phyloP scores from a whole-genome alignment of 2,329 filamentous ascomycete species.

The Talaromyces sp. region DNA sequence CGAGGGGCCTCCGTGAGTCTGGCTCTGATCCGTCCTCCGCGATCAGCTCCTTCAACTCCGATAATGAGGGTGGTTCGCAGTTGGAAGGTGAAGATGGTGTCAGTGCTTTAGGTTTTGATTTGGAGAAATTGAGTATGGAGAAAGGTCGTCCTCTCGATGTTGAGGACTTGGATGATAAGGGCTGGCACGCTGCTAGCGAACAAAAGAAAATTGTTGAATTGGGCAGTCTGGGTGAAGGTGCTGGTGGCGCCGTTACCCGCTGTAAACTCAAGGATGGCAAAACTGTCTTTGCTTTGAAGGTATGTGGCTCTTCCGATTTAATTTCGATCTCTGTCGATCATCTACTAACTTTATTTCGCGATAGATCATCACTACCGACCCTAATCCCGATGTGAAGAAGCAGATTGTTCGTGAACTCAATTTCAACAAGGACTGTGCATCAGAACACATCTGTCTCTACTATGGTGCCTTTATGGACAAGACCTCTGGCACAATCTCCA shows the following conservation, averaged over 20 bases:
- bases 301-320: constrained; percentile 44
- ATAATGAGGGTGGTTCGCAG: constrained; percentile 70
- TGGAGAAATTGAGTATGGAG: constrained; percentile 80
- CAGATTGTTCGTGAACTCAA: constrained; percentile 95
- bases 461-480: constrained; percentile 97
- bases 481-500: constrained; percentile 94
- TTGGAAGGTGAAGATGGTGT: constrained; percentile 85
- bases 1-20: constrained; percentile 67
- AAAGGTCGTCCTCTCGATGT: constrained; percentile 84
- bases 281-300: constrained; percentile 95
- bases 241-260: constrained; percentile 90
- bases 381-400: constrained; percentile 96
- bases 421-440: constrained; percentile 97
- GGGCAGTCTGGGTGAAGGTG: constrained; percentile 89
- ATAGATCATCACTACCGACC: constrained; percentile 96
- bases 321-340: not conserved
- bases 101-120: constrained; percentile 72
- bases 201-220: constrained; percentile 86
- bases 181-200: constrained; percentile 89
- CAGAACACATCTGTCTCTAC: constrained; percentile 94
- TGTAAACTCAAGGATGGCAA: constrained; percentile 89
- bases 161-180: constrained; percentile 91
- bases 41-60: constrained; percentile 81
- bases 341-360: not conserved
- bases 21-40: constrained; percentile 84